Evolutionary conservation across 2,329 filamentous ascomycete genomes (phyloP), one percentile per base, ranked within the genome.

Genomic region (Fusarium tuaranense): DNA sequence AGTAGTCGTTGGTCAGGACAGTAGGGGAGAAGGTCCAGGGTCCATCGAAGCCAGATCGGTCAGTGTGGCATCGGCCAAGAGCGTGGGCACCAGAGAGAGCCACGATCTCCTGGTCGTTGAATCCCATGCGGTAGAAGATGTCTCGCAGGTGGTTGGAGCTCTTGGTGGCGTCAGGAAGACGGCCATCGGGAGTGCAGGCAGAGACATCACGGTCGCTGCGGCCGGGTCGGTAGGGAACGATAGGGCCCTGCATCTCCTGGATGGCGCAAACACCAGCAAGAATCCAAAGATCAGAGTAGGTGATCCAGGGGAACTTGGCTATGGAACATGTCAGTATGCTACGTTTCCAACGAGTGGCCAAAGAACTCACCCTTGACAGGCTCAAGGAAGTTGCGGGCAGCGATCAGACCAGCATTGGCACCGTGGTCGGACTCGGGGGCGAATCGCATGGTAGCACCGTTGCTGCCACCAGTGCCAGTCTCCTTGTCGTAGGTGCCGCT

Each of bases 121-220:
- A 98, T 77, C 96, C 96, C 96, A 98, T 98, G 82, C 96, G 95
- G 84, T 92, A 91, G 86, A 98, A 99, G 87, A 98, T 96, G 86
- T 91, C 90, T 80, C 97, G 93, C 79, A 98, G 90, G 86, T 98
- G 96, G 81, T 92, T 90, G 72, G 92, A 87, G 71, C 90, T 93
- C 89, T 98, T 91, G 78, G 91, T 84, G 62, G 89, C 96, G 82
- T 99, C 95, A 74, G 95, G 89, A 34, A 91, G 88, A 84, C 96
- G 95, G 76, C 97, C 97, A 81, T 98, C 95, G 61, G 97, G 97
- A 32, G 97, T 98, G 90, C 95, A 98, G 83, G 92, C 94, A 69
- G 92, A 85, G 34, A 93, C 86, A 78, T 98, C 95, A 79, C 89
- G 89, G 85, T 99, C 96, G 69, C 84, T 74, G 80, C 96, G 95